phyloP scores from a whole-genome alignment of 2,329 filamentous ascomycete species.

The Rachicladosporium sp. region DNA sequence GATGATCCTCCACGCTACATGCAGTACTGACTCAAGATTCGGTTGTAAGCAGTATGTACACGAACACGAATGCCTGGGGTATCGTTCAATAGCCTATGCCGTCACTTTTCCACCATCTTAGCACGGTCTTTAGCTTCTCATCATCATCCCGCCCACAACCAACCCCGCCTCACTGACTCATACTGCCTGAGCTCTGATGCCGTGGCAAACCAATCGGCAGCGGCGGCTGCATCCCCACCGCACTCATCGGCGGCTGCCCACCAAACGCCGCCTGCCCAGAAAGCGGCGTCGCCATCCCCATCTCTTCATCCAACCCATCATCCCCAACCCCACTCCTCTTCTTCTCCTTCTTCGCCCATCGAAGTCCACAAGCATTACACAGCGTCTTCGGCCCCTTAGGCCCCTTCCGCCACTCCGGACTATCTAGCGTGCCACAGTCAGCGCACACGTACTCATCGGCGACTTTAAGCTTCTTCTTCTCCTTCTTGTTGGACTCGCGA shows the following conservation, averaged over 20 bases:
- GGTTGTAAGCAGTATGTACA: too few relatives aligned
- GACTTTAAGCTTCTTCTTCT: slow-evolving; percentile 73
- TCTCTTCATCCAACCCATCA: too few relatives aligned
- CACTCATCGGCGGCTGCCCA: too few relatives aligned
- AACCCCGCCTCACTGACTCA: slow-evolving; percentile 2
- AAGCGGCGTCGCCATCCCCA: too few relatives aligned
- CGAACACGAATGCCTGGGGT: too few relatives aligned
- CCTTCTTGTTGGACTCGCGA: slow-evolving; percentile 70
- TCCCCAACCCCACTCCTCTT: slow-evolving; percentile 15
- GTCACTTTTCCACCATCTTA: too few relatives aligned
- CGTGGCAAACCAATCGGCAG: background rate
- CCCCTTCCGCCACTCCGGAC: slow-evolving; percentile 91
- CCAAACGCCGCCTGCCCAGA: too few relatives aligned
- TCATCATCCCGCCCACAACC: too few relatives aligned
- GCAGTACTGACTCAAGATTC: too few relatives aligned
- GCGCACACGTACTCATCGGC: slow-evolving; percentile 86
- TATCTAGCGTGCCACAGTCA: slow-evolving; percentile 88
- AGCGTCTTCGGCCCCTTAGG: slow-evolving; percentile 86
- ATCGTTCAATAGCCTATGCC: too few relatives aligned
- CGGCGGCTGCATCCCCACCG: background rate
- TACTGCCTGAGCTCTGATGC: slow-evolving; percentile 1
- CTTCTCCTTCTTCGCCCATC: slow-evolving; percentile 30
- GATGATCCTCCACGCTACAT: too few relatives aligned
- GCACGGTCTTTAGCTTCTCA: too few relatives aligned
- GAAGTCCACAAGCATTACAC: slow-evolving; percentile 76